phyloP scores from a whole-genome alignment of 2,329 filamentous ascomycete genomes.

The Colletotrichum cuscutae region DNA sequence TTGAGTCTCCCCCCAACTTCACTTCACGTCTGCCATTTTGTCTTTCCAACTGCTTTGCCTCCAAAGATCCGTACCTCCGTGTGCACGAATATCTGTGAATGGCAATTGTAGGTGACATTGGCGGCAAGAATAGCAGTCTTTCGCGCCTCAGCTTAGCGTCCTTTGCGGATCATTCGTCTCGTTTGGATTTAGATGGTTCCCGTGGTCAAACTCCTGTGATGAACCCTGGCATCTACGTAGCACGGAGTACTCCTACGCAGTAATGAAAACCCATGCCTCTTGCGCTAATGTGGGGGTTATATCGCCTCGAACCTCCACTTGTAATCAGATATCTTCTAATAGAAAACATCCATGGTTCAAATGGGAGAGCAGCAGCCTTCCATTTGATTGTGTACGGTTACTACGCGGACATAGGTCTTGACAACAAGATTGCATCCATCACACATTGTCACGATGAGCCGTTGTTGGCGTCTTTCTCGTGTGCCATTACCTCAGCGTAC shows the following conservation, averaged over 20 bases:
- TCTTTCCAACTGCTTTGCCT: not conserved
- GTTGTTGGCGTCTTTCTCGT: no score
- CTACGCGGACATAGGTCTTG: not conserved
- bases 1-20: not conserved
- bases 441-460: no score
- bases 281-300: not conserved
- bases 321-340: not conserved
- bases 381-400: not conserved
- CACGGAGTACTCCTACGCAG: no score
- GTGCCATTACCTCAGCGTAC: no score
- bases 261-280: no score
- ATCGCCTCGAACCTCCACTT: not conserved
- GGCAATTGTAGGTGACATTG: not conserved
- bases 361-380: not conserved
- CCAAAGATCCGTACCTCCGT: not conserved
- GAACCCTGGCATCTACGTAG: not conserved
- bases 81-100: not conserved
- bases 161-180: not conserved
- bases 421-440: not conserved
- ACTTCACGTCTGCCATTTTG: not conserved
- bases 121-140: not conserved
- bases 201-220: not conserved
- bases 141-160: conserved; percentile 1
- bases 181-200: not conserved
- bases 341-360: not conserved